Evolutionary conservation across 2,329 filamentous ascomycete genomes (phyloP).

Genomic region (Aspergillus eucalypticola): DNA sequence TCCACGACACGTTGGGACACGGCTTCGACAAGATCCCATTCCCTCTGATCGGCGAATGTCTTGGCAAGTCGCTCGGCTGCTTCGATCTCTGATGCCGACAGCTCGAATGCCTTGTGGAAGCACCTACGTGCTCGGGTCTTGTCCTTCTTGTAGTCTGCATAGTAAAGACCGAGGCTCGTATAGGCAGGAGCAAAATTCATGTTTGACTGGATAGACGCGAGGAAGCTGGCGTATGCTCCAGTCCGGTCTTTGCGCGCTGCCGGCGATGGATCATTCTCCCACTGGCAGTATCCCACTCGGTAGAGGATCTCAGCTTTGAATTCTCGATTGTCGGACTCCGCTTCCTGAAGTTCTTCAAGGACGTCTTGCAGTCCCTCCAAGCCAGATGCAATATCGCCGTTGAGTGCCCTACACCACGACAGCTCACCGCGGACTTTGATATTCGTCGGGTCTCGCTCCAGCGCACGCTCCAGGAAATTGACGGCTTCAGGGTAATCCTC

Average conservation of each 20-base stretch:
- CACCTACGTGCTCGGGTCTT: conserved; percentile 84
- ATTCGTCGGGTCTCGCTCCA: conserved; percentile 71
- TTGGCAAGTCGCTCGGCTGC: conserved; percentile 84
- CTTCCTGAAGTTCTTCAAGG: conserved; percentile 63
- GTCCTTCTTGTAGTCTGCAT: conserved; percentile 86
- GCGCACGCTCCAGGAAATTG: conserved; percentile 74
- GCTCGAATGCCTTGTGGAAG: conserved; percentile 93
- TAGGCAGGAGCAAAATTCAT: conserved; percentile 88
- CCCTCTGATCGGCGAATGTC: conserved; percentile 82
- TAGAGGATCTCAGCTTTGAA: conserved; percentile 85
- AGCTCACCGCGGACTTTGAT: conserved; percentile 80
- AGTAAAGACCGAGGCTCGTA: conserved; percentile 86
- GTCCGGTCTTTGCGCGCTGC: conserved; percentile 75
- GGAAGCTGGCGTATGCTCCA: conserved; percentile 79
- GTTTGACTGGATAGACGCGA: conserved; percentile 81
- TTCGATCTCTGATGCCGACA: conserved; percentile 81
- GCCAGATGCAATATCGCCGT: conserved; percentile 70
- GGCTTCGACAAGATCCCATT: conserved; percentile 96
- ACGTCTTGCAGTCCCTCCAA: conserved; percentile 70
- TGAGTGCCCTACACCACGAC: conserved; percentile 87
- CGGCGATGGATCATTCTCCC: conserved; percentile 76
- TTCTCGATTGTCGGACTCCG: conserved; percentile 62
- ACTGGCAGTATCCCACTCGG: conserved; percentile 81
- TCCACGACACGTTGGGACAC: conserved; percentile 88
- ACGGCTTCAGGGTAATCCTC: conserved; percentile 82